These are phyloP conservation scores for Truncatella angustata DNA, from an alignment of 2,329 filamentous ascomycete species.

Conservation along the genomic window DNA sequence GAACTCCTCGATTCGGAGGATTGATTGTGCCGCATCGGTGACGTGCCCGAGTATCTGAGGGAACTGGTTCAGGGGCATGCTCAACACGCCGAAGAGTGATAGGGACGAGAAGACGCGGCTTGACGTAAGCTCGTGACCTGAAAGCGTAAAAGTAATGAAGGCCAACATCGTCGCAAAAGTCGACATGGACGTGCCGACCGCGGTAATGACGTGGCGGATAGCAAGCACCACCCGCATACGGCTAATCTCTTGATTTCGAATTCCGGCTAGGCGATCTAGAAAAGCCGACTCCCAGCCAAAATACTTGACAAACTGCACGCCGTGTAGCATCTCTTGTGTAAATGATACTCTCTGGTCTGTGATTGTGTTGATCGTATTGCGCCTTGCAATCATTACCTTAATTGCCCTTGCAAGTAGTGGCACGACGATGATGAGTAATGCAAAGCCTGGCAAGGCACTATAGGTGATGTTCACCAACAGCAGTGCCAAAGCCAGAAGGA, in stretches of 20 bases:
- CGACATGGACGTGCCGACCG: slow-evolving; percentile 80
- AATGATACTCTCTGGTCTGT: slow-evolving; percentile 90
- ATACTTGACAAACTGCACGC: slow-evolving; percentile 92
- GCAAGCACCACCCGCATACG: slow-evolving; percentile 80
- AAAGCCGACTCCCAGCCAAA: slow-evolving; percentile 96
- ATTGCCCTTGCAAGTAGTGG: slow-evolving; percentile 77
- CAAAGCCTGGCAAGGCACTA: slow-evolving; percentile 86
- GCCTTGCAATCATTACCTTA: slow-evolving; percentile 69
- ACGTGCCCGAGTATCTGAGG: slow-evolving; percentile 86
- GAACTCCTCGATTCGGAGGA: slow-evolving; percentile 85
- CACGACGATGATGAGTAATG: slow-evolving; percentile 73
- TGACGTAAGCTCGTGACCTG: slow-evolving; percentile 66
- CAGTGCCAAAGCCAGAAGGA: slow-evolving; percentile 74
- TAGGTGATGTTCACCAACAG: slow-evolving; percentile 86
- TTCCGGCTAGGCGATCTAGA: slow-evolving; percentile 69
- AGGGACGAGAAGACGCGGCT: slow-evolving; percentile 89
- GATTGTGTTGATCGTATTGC: slow-evolving; percentile 83
- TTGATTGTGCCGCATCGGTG: slow-evolving; percentile 82
- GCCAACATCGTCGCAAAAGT: slow-evolving; percentile 94
- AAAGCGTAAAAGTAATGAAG: slow-evolving; percentile 77
- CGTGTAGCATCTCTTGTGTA: slow-evolving; percentile 88
- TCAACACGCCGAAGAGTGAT: slow-evolving; percentile 87
- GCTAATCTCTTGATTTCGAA: slow-evolving; percentile 73
- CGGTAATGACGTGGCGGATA: slow-evolving; percentile 82
- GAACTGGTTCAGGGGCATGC: slow-evolving; percentile 85